Conservation (phyloP, 306 rosid species). For the Senna siamea region DNA sequence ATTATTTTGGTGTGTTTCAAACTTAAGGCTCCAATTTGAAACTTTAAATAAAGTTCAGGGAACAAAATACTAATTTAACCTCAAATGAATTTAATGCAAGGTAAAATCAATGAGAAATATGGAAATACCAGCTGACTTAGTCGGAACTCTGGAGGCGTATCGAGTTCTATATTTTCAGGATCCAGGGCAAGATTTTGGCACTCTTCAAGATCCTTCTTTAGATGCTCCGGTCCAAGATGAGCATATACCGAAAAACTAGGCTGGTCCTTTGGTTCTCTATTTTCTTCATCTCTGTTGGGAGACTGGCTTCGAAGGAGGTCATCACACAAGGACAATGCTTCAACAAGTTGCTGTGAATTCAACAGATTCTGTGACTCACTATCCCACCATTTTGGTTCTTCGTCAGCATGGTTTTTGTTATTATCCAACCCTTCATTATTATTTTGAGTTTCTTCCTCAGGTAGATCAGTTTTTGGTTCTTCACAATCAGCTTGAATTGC, state of each 20-base stretch:
- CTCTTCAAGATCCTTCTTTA: constrained; percentile 79
- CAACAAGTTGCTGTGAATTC: constrained; percentile 77
- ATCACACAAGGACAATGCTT: constrained; percentile 67
- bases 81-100: constrained; percentile 11
- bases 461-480: constrained; percentile 34
- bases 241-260: constrained; percentile 66
- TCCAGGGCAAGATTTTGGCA: constrained; percentile 64
- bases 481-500: constrained; percentile 39
- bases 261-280: constrained; percentile 38
- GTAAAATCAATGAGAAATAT: not conserved
- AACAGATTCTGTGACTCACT: constrained; percentile 74
- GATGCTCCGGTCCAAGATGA: constrained; percentile 63
- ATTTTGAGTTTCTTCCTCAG: constrained; percentile 33
- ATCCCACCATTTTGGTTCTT: constrained; percentile 79
- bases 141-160: constrained; percentile 70
- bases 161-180: constrained; percentile 58
- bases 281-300: constrained; percentile 51
- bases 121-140: constrained; percentile 69
- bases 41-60: too few species aligned
- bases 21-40: too few species aligned
- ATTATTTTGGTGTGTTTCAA: too few species aligned
- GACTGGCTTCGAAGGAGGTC: constrained; percentile 77
- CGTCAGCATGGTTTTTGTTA: constrained; percentile 43
- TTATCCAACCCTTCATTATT: constrained; percentile 32
- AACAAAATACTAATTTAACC: too few species aligned